Evolutionary conservation across 345 rosid species (phyloP), one percentile per base, ranked within the genome.

Genomic region (Camelina neglecta): DNA sequence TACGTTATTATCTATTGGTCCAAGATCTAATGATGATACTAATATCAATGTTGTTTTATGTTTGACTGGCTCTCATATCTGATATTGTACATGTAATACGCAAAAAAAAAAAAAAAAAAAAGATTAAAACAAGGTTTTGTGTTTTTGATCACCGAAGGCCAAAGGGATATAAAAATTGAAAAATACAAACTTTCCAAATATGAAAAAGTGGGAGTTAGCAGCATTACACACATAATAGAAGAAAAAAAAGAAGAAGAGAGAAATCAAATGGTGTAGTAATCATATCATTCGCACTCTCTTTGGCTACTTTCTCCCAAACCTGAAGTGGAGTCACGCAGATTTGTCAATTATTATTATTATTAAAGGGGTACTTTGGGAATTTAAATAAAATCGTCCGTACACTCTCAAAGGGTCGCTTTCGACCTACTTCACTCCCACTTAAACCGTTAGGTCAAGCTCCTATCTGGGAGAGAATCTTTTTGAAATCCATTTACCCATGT

Each of bases 391-490:
- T 75, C 57, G 61, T 77, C 72, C 72, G 76, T 71, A 65, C 72
- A 39, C 8, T 23, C 18, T 36, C 16, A 56, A 67, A 67, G 67
- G 33, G 72, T 71, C 81, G 23, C 76, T 77, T 77, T 71, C 80
- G 61, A 77, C 55, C 67, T 56, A 56, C 67, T 77, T 49, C 72
- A 71, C 76, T 77, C 62, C 80, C 75, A 77, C 54, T 71, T 61
- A 61, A 70, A 70, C 80, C 72, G 53, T 71, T 57, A 41, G 76
- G 81, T 77, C 81, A 65, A 71, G 72, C 72, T 77, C 76, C 67
- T 72, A 64, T 47, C 55, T 77, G 54, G 49, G 76, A 57, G 61
- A 71, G 61, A 71, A 71, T 71, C 73, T 77, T 65, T 76, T 44
- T 62, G 29, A 26, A 4, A 26, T 26, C 29, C 29, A 18, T 18